Percentiles rank a stretch among this genome's conserved stretches.
These are phyloP conservation scores for Neoboletus brunneissimus DNA, from an alignment of 768 basidiomycete species.

Conservation along the genomic window DNA sequence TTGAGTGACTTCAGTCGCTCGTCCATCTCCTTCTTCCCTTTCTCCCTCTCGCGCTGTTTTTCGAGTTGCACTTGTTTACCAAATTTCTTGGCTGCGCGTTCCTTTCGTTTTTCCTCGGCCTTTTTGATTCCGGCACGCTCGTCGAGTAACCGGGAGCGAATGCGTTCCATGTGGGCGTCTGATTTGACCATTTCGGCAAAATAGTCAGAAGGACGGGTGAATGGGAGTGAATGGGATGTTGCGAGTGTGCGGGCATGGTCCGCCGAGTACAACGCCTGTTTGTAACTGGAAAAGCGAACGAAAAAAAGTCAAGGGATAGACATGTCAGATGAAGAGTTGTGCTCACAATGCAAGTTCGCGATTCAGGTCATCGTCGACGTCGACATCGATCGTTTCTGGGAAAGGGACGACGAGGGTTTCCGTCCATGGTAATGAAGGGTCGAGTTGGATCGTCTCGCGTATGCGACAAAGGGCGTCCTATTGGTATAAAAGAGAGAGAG, in stretches of 20 bases:
- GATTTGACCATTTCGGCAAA: slow-evolving; percentile 99
- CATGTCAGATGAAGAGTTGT: not conserved
- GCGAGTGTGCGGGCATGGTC: slow-evolving; percentile 74
- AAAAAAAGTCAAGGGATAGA: not conserved
- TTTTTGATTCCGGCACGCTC: slow-evolving; percentile 87
- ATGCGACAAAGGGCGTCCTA: slow-evolving; percentile 81
- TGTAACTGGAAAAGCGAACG: slow-evolving; percentile 63
- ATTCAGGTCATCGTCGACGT: slow-evolving; percentile 85
- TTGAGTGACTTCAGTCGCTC: slow-evolving; percentile 85
- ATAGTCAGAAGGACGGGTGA: slow-evolving; percentile 90
- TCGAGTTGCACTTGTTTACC: slow-evolving; percentile 97
- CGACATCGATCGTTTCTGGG: slow-evolving; percentile 69
- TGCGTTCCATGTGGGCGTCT: slow-evolving; percentile 96
- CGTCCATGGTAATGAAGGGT: slow-evolving; percentile 76
- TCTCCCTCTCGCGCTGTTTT: slow-evolving; percentile 87
- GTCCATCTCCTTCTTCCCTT: slow-evolving; percentile 88
- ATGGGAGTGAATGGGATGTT: slow-evolving; percentile 74
- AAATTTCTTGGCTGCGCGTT: slow-evolving; percentile 95
- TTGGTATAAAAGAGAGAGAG: no score
- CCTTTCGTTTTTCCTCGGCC: slow-evolving; percentile 85
- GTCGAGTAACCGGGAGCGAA: slow-evolving; percentile 85
- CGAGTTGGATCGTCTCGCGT: slow-evolving; percentile 71
- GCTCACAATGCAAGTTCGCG: slow-evolving; percentile 94
- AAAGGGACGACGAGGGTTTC: slow-evolving; percentile 75
- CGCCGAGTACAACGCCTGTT: slow-evolving; percentile 88